Conservation (phyloP, 2,329 filamentous ascomycete genomes). For the Colletotrichum viniferum region DNA sequence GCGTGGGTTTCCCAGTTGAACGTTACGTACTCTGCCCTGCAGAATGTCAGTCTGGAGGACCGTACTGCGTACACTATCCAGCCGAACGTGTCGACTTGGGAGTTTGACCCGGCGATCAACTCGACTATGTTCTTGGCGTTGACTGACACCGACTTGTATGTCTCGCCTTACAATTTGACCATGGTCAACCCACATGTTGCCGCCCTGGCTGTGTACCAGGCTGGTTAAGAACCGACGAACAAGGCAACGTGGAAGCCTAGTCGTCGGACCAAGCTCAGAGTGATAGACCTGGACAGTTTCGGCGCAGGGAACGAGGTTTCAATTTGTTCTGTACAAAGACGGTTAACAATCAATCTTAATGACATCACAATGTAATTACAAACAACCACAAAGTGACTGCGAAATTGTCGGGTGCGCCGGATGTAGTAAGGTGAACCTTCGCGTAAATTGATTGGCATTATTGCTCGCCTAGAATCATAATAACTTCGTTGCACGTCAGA, state of each 20-base stretch:
- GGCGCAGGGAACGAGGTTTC: not conserved
- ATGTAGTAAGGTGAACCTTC: fast-evolving
- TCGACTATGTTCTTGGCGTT: slow-evolving; percentile 81
- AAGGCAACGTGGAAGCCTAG: fast-evolving
- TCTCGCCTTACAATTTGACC: slow-evolving; percentile 79
- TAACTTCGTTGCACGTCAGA: not conserved
- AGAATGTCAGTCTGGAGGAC: slow-evolving; percentile 48
- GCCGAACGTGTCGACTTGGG: slow-evolving; percentile 71
- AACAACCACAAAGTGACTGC: not conserved
- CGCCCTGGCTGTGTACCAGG: slow-evolving; percentile 77
- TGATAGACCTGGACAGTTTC: fast-evolving
- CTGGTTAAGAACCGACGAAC: slow-evolving; percentile 58
- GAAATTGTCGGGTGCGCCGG: fast-evolving
- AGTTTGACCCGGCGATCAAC: slow-evolving; percentile 72
- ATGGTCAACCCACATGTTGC: slow-evolving; percentile 78
- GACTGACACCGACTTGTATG: slow-evolving; percentile 69
- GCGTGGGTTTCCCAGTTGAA: slow-evolving; percentile 81
- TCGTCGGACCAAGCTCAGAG: fast-evolving
- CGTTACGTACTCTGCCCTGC: slow-evolving; percentile 70
- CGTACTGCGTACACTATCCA: slow-evolving; percentile 72
- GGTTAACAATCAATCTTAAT: not conserved
- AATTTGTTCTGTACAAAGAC: not conserved
- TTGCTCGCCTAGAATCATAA: slow-evolving; percentile 9
- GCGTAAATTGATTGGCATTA: not conserved
- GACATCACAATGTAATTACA: not conserved